Evolutionary conservation across 2,329 filamentous ascomycete species (phyloP).

Genomic region (Arthrobotrys sphaeroides): DNA sequence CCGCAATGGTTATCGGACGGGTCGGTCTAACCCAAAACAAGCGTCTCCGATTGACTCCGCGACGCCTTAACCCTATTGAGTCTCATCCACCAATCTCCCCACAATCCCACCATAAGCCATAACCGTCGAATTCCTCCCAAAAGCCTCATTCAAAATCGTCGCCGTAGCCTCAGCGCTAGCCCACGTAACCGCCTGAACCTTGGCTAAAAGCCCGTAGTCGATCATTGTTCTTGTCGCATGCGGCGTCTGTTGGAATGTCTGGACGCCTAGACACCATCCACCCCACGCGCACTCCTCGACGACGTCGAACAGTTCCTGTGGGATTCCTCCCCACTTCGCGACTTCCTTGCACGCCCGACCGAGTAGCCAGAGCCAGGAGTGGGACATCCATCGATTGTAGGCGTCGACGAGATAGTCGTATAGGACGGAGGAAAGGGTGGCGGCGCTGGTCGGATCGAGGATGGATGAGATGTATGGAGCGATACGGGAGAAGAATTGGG

Average conservation of each 20-base stretch:
- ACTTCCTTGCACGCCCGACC: slow-evolving; percentile 44
- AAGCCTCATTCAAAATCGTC: slow-evolving; percentile 42
- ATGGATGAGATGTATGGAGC: slow-evolving; percentile 36
- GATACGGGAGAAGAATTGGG: slow-evolving; percentile 49
- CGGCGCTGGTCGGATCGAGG: slow-evolving; percentile 34
- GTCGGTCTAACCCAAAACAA: not conserved
- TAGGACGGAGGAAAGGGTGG: slow-evolving; percentile 40
- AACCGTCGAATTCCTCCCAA: slow-evolving; percentile 43
- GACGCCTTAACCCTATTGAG: slow-evolving; percentile 19
- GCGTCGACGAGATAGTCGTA: slow-evolving; percentile 45
- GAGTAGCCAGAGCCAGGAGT: slow-evolving; percentile 49
- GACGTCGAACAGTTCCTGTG: slow-evolving; percentile 48
- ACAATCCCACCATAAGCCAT: slow-evolving; percentile 51
- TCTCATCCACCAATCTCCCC: slow-evolving; percentile 46
- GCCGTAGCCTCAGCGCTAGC: slow-evolving; percentile 49
- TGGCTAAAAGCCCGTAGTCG: slow-evolving; percentile 38
- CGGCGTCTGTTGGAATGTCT: slow-evolving; percentile 35
- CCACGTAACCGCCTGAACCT: slow-evolving; percentile 50
- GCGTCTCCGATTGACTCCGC: not conserved
- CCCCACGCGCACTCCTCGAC: slow-evolving; percentile 48
- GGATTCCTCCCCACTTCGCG: slow-evolving; percentile 46
- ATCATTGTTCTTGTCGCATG: slow-evolving; percentile 21
- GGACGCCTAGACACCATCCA: slow-evolving; percentile 49
- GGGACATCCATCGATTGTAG: slow-evolving; percentile 47
- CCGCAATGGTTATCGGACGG: not conserved